Conservation (phyloP, 768 basidiomycete genomes). For the Agaricus subrufescens region DNA sequence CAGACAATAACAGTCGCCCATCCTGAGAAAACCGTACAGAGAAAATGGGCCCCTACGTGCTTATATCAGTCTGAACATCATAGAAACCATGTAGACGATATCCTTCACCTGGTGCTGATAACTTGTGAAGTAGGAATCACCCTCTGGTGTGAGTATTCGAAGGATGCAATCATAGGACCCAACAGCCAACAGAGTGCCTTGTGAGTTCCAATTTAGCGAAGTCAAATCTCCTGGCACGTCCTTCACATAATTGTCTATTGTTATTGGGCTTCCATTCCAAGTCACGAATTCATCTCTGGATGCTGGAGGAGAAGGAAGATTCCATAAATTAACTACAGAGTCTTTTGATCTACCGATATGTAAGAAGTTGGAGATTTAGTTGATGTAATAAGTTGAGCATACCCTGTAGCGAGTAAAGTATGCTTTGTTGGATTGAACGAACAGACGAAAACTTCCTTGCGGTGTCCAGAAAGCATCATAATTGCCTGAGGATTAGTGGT, state of each 20-base stretch:
- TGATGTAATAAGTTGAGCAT: conserved; percentile 18
- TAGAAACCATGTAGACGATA: background rate
- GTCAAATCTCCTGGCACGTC: conserved; percentile 60
- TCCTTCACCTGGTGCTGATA: conserved; percentile 58
- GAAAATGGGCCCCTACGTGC: conserved; percentile 72
- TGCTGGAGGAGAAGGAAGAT: conserved; percentile 42
- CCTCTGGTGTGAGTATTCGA: conserved; percentile 58
- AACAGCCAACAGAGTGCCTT: conserved; percentile 70
- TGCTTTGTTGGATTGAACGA: conserved; percentile 68
- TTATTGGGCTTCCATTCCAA: conserved; percentile 30
- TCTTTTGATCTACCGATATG: conserved; percentile 60
- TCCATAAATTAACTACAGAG: conserved; percentile 70
- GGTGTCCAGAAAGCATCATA: conserved; percentile 52
- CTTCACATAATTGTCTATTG: conserved; percentile 45
- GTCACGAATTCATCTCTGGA: conserved; percentile 24
- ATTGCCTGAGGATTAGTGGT: conserved; percentile 36
- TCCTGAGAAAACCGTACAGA: conserved; percentile 71
- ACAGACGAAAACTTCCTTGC: conserved; percentile 73
- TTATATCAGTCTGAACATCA: conserved; percentile 20
- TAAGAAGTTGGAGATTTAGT: background rate
- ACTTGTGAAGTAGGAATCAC: conserved; percentile 60
- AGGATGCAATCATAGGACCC: conserved; percentile 75
- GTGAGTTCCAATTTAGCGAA: conserved; percentile 70
- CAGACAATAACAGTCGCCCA: conserved; percentile 70
- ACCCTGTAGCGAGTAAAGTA: conserved; percentile 73